Evolutionary conservation across 164 flowering plant genomes (phyloP), one percentile per base, ranked within the genome.

Genomic region (Vitis rotundifolia): DNA sequence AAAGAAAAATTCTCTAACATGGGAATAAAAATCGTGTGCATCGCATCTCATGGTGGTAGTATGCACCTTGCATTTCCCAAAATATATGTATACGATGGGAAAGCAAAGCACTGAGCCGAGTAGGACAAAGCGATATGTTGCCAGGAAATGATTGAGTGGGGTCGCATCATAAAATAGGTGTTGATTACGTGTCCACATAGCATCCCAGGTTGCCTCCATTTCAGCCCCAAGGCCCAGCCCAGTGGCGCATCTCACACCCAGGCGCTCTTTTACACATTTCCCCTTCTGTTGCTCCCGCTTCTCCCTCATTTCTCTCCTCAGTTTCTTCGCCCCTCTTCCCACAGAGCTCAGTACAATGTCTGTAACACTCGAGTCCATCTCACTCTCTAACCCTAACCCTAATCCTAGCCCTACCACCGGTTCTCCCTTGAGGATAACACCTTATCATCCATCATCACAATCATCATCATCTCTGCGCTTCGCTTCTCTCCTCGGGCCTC

Each of bases 361-460:
- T 62, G 65, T 68, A 9, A 11, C 76, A 11, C n/a, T 76, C 28
- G 77, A 82, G 56, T 65, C 80, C 52, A 9, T 79, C 19, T 71
- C 76, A 13, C 53, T 60, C 72, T 22, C 49, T 61, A 76, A 47
- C 77, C 80, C 82, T 71, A 85, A 68, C 65, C 78, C 75, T 69
- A 70, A 15, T 50, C 28, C 60, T 29, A 56, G 4, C 11, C 48
- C 19, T 1, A 8, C n/a, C n/a, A 50, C 69, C 9, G 59, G 28
- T 50, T 9, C 49, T 6, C 55, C 48, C 1, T 37, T 64, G 58
- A 69, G 29, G 58, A 77, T 37, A 37, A 37, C 44, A 37, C 44
- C 76, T 44, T 74, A 68, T 10, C 44, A 26, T 31, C 50, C 18
- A 10, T 70, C 75, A 28, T 16, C 60, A 9, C 15, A 15, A 7